Conservation (phyloP, 1,284 basidiomycete species). For the Sphagnurus paluster region DNA sequence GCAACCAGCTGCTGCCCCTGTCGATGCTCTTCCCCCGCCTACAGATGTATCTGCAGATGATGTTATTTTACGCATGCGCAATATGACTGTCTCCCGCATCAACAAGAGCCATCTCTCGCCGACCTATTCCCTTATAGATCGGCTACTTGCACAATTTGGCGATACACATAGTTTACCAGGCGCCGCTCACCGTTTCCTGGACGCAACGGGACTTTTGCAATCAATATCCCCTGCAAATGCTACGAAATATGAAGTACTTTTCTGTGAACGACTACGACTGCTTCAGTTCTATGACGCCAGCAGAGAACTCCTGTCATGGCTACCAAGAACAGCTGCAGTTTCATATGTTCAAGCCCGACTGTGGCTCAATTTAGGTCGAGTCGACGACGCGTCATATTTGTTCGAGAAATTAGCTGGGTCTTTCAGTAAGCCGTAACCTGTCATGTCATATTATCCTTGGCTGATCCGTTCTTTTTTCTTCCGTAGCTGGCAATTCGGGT, state of each 20-base stretch:
- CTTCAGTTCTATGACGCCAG: conserved; percentile 68
- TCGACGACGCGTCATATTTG: conserved; percentile 70
- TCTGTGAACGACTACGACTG: conserved; percentile 68
- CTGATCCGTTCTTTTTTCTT: too few relatives aligned
- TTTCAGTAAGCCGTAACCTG: too few relatives aligned
- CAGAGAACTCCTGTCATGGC: conserved; percentile 66
- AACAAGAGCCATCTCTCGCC: conserved; percentile 47
- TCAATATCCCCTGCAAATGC: conserved; percentile 64
- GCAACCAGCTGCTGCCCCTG: conserved; percentile 54
- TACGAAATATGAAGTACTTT: conserved; percentile 65
- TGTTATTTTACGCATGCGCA: conserved; percentile 61
- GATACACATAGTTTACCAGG: conserved; percentile 47
- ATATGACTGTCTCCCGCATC: conserved; percentile 66
- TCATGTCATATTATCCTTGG: too few relatives aligned
- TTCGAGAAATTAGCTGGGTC: conserved; percentile 83
- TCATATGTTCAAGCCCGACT: conserved; percentile 74
- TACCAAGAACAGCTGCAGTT: conserved; percentile 75
- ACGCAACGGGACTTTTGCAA: conserved; percentile 61
- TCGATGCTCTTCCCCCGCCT: conserved; percentile 21
- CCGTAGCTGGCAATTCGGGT: conserved; percentile 80
- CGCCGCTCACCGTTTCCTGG: conserved; percentile 69
- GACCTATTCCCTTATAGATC: conserved; percentile 71
- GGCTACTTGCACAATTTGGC: conserved; percentile 57
- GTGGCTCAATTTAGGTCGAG: conserved; percentile 66
- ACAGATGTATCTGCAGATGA: conserved; percentile 51